phyloP scores from a whole-genome alignment of 441 rosid genomes.

The Populus hybrid region DNA sequence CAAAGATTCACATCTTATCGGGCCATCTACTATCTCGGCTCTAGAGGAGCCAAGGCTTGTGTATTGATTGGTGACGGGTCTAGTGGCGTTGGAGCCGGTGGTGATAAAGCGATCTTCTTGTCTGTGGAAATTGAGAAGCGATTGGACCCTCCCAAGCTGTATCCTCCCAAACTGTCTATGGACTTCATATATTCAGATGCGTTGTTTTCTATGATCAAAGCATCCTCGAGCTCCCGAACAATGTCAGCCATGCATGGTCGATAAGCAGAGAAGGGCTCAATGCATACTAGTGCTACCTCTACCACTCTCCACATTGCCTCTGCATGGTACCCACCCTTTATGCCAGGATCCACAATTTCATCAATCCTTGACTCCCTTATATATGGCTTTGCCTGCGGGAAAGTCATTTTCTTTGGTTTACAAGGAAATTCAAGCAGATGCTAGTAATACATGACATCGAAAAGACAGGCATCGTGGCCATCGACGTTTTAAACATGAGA shows the following conservation, averaged over 20 bases:
- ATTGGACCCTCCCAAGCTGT: slow-evolving; percentile 66
- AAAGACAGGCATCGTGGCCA: too few relatives aligned
- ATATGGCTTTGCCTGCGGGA: slow-evolving; percentile 59
- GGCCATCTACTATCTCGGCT: slow-evolving; percentile 47
- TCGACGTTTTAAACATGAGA: neutral
- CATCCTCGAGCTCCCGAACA: slow-evolving; percentile 69
- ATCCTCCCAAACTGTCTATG: slow-evolving; percentile 63
- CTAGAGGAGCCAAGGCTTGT: slow-evolving; percentile 52
- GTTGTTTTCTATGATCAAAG: slow-evolving; percentile 75
- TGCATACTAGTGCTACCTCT: slow-evolving; percentile 70
- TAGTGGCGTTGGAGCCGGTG: slow-evolving; percentile 36
- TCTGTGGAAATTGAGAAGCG: slow-evolving; percentile 52
- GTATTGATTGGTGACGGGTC: slow-evolving; percentile 43
- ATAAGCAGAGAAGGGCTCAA: slow-evolving; percentile 59
- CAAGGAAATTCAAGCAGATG: neutral
- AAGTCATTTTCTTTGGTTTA: slow-evolving; percentile 10
- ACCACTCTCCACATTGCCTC: slow-evolving; percentile 88
- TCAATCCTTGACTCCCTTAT: slow-evolving; percentile 72
- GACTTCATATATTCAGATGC: slow-evolving; percentile 82
- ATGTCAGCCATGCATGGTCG: slow-evolving; percentile 63
- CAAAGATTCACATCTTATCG: slow-evolving; percentile 12
- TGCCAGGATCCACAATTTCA: slow-evolving; percentile 67
- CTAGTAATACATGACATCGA: neutral
- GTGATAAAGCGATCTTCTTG: slow-evolving; percentile 38
- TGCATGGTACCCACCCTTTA: slow-evolving; percentile 65